A percentile compares a stretch with the other conserved stretches of the same genome.
Conservation (phyloP, 306 rosid genomes). For the Quercus cerris region DNA sequence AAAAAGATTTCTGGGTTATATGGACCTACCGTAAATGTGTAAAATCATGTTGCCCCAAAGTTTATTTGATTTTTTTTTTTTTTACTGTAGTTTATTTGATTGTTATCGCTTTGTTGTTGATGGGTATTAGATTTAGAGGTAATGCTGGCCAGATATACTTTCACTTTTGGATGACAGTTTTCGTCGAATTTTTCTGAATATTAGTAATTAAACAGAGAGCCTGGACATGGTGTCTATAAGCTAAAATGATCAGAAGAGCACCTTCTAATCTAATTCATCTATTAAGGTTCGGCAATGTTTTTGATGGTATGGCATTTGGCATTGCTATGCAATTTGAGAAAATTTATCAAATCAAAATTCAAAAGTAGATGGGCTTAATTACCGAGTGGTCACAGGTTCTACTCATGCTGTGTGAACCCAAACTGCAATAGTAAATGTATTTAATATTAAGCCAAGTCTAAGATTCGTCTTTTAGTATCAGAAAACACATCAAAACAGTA, state of each 20-base stretch:
- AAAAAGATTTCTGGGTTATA: too few species aligned
- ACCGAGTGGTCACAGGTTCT: not conserved
- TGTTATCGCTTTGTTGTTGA: not conserved
- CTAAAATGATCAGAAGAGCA: not conserved
- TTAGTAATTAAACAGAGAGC: not conserved
- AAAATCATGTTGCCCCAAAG: too few species aligned
- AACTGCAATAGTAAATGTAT: not conserved
- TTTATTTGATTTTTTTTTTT: not conserved
- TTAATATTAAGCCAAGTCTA: not conserved
- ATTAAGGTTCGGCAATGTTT: not conserved
- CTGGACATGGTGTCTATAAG: not conserved
- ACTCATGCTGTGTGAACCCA: not conserved
- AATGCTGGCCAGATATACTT: not conserved
- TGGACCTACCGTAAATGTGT: too few species aligned
- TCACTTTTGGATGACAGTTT: too few species aligned
- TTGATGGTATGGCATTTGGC: not conserved
- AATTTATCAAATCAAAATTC: not conserved
- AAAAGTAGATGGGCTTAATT: not conserved
- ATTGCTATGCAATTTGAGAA: not conserved
- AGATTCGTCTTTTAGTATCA: slow-evolving; percentile 4
- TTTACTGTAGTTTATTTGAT: not conserved
- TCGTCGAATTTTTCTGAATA: not conserved
- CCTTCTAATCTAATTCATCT: not conserved
- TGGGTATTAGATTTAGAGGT: not conserved
- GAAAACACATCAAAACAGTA: not conserved